Conservation (phyloP, 495 filamentous ascomycete species). For the Hypoxylon cercidicola region DNA sequence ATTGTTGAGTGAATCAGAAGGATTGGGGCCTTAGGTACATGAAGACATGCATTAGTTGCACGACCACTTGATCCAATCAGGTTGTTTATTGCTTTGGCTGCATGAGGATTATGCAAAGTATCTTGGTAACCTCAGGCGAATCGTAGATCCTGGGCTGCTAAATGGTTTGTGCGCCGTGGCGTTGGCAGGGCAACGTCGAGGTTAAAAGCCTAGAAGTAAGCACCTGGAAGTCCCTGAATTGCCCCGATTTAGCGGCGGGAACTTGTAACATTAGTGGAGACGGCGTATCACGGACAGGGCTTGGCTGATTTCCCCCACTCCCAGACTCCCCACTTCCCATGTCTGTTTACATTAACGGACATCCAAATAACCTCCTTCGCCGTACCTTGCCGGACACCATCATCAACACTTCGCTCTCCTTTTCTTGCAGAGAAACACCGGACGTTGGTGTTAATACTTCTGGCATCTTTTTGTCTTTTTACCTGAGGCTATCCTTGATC, state of each 20-base stretch:
- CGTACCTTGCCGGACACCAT: constrained; percentile 9
- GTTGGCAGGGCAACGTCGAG: constrained; percentile 32
- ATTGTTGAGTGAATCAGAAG: too few relatives aligned
- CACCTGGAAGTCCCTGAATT: constrained; percentile 16
- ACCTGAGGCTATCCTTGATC: constrained; percentile 1
- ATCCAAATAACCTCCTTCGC: constrained; percentile 40
- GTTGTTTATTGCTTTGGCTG: constrained; percentile 1
- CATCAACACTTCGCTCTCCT: constrained; percentile 15
- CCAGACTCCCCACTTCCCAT: constrained; percentile 31
- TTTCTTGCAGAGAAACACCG: constrained; percentile 13
- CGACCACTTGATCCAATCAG: background rate
- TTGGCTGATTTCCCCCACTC: constrained; percentile 24
- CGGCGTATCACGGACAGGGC: background rate
- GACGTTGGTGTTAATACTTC: constrained; percentile 9
- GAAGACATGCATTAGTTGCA: background rate
- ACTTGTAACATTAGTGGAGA: constrained; percentile 26
- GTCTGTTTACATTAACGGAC: constrained; percentile 38
- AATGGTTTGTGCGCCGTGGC: constrained; percentile 11
- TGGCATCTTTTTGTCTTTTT: constrained; percentile 5
- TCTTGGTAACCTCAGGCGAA: constrained; percentile 20
- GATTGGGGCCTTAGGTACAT: too few relatives aligned
- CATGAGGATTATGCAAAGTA: constrained; percentile 19
- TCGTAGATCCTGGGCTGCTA: constrained; percentile 9
- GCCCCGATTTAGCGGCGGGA: constrained; percentile 25
- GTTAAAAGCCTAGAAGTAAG: constrained; percentile 1